Percentiles rank a stretch among this genome's conserved stretches.
These are phyloP conservation scores for Cicer judaicum DNA, from an alignment of 306 rosid species.

Conservation along the genomic window DNA sequence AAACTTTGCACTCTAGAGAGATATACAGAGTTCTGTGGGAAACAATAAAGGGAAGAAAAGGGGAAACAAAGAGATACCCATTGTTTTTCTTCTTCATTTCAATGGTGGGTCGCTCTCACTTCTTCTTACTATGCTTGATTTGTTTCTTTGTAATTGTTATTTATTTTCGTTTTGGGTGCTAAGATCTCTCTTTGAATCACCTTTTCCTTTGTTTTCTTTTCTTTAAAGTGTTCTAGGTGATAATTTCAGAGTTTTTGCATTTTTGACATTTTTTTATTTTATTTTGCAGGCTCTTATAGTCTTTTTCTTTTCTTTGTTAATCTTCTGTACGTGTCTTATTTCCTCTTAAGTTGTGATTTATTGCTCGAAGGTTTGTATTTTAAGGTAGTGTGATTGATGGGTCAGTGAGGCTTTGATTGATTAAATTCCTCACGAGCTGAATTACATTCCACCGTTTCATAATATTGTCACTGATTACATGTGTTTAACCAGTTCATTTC, in stretches of 20 bases:
- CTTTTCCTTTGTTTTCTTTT: neutral
- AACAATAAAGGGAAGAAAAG: neutral
- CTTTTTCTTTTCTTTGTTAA: neutral
- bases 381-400: constrained; percentile 38
- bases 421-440: constrained; percentile 15
- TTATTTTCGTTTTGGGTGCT: constrained; percentile 26
- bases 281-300: constrained; percentile 32
- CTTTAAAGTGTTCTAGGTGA: neutral
- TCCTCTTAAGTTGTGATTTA: constrained; percentile 31
- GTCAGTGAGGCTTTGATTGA: constrained; percentile 12
- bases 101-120: constrained; percentile 50
- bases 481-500: constrained; percentile 14
- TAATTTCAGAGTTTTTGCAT: constrained; percentile 33
- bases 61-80: constrained; percentile 4
- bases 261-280: constrained; percentile 2
- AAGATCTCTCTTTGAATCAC: constrained; percentile 46
- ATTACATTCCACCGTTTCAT: constrained; percentile 33
- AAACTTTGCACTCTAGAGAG: neutral
- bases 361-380: constrained; percentile 29
- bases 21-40: neutral
- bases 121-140: constrained; percentile 4
- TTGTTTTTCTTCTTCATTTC: constrained; percentile 42
- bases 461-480: constrained; percentile 5
- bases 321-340: constrained; percentile 16
- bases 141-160: neutral